A percentile compares a stretch with the other conserved stretches of the same genome.
Evolutionary conservation across 1,284 basidiomycete genomes (phyloP).

Genomic region (Mycena sp.): DNA sequence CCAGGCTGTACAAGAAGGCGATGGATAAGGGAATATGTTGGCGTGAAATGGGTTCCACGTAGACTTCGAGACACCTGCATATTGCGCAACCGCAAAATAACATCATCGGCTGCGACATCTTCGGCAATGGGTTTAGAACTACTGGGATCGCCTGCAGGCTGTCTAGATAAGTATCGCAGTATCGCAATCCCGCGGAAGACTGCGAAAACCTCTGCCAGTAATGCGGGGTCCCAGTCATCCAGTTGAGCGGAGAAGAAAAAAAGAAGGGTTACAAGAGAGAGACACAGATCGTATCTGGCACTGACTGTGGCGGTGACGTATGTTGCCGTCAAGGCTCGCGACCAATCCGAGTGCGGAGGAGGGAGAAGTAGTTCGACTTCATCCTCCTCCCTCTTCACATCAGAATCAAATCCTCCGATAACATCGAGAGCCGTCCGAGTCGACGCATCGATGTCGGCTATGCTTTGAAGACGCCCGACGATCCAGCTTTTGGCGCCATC

Average conservation of each 20-base stretch:
- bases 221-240: slow-evolving; percentile 65
- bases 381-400: slow-evolving; percentile 78
- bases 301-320: slow-evolving; percentile 71
- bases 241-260: slow-evolving; percentile 75
- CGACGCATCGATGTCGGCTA: slow-evolving; percentile 65
- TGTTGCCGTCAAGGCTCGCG: slow-evolving; percentile 64
- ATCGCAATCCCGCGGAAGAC: slow-evolving; percentile 81
- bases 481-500: slow-evolving; percentile 70
- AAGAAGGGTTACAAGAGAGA: slow-evolving; percentile 72
- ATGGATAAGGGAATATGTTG: slow-evolving; percentile 78
- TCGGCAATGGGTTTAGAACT: slow-evolving; percentile 39
- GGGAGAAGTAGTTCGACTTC: slow-evolving; percentile 66
- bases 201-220: slow-evolving; percentile 78
- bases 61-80: slow-evolving; percentile 71
- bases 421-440: slow-evolving; percentile 67
- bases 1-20: slow-evolving; percentile 67
- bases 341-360: slow-evolving; percentile 66
- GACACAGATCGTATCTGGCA: slow-evolving; percentile 76
- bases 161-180: slow-evolving; percentile 65
- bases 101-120: slow-evolving; percentile 63
- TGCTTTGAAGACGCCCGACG: slow-evolving; percentile 60
- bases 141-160: slow-evolving; percentile 60
- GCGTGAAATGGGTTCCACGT: slow-evolving; percentile 52
- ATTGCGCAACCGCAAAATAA: slow-evolving; percentile 70
- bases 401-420: slow-evolving; percentile 73